These are phyloP conservation scores for Rosa persica DNA, from an alignment of 306 rosid species.

Conservation along the genomic window DNA sequence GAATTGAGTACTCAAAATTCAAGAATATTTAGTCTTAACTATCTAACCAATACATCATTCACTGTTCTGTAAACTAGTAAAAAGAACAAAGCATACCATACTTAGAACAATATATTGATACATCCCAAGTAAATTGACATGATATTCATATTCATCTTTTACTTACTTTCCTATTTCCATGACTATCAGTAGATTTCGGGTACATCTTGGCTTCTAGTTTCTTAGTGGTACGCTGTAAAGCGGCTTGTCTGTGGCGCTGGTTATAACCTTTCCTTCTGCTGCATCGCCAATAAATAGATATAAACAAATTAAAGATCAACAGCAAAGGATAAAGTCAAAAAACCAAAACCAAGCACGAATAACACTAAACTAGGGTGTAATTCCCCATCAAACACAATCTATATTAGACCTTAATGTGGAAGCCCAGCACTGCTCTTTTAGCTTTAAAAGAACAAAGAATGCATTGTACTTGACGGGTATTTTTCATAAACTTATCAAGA, in stretches of 20 bases:
- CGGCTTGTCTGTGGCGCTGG: constrained; percentile 68
- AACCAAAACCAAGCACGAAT: background rate
- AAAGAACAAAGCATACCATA: background rate
- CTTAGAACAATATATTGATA: constrained; percentile 1
- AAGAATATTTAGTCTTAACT: background rate
- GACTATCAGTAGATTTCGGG: constrained; percentile 37
- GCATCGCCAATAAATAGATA: constrained; percentile 13
- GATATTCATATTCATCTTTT: constrained; percentile 53
- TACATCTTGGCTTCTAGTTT: constrained; percentile 60
- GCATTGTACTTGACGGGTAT: no score
- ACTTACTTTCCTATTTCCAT: constrained; percentile 46
- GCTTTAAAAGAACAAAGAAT: no score
- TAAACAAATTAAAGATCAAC: background rate
- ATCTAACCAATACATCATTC: background rate
- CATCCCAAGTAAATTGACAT: constrained; percentile 1
- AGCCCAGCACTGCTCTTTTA: no score
- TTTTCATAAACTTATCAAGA: no score
- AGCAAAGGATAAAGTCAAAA: background rate
- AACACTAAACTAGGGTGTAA: no score
- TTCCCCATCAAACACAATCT: no score
- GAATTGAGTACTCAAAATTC: background rate
- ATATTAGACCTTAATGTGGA: no score
- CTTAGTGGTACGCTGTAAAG: constrained; percentile 59
- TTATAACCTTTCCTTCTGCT: constrained; percentile 57
- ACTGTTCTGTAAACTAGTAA: constrained; percentile 2